Percentiles rank a stretch among this genome's conserved stretches.
These are phyloP conservation scores for Nicotiana noctiflora DNA, from an alignment of 257 asterid genomes.

Conservation along the genomic window DNA sequence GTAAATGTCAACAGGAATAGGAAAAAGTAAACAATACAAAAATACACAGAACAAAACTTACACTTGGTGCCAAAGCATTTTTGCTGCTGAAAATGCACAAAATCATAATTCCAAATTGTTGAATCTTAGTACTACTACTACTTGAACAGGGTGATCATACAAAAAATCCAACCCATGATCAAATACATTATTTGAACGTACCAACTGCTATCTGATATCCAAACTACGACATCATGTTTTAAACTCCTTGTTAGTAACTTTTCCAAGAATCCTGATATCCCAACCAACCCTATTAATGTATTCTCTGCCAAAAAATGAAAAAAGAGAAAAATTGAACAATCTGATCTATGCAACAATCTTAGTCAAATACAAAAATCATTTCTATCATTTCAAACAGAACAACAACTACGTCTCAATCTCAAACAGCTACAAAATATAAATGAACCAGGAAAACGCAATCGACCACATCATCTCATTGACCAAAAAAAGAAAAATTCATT, in stretches of 20 bases:
- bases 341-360: neutral
- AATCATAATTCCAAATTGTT: neutral
- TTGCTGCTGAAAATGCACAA: neutral
- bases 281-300: constrained; percentile 3
- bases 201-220: constrained; percentile 1
- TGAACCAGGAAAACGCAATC: neutral
- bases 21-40: neutral
- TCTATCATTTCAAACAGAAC: neutral
- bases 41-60: neutral
- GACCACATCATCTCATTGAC: neutral
- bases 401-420: neutral
- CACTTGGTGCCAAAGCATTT: neutral
- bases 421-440: neutral
- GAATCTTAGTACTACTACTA: neutral
- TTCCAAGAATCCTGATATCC: neutral
- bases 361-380: neutral
- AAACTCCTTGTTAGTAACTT: neutral
- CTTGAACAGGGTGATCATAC: neutral
- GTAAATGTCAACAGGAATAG: neutral
- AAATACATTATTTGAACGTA: neutral
- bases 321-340: neutral
- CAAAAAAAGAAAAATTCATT: neutral
- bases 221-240: neutral
- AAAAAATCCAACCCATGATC: neutral
- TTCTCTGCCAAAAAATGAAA: neutral